Base-by-base conservation (phyloP, 73 alveolate species). In the Blepharisma stoltei region DNA sequence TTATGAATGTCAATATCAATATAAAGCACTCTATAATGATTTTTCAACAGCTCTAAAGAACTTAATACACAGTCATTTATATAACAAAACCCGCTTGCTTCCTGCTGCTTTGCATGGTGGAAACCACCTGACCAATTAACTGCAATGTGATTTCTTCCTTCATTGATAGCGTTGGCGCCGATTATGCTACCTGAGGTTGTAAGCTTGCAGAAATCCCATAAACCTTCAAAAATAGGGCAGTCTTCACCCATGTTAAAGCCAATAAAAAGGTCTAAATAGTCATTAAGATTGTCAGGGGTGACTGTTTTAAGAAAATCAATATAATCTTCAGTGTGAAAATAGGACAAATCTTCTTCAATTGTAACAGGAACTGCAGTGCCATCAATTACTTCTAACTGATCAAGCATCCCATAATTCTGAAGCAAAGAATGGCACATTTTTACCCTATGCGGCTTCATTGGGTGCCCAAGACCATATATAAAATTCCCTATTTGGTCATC, bases 121-220 rank as follows among this genome's bases (percentile, higher is more conserved):
- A 97, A 86, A 4, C 99, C 99, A 37, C 99, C 99, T 54, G 97
- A 55, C 99, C 99, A 97, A 85, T 97, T 97, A n/a, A 95, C 90
- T 21, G 98, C 93, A 0, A 93, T 96, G 55, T 95, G 94, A 8
- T 86, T 78, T 82, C 93, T 81, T 41, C 95, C 94, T 70, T 83
- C 88, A 70, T 77, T 80, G 7, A 86, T 86, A 70, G 38, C 79
- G 68, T 81, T 81, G 7, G 94, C 94, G 5, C 89, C 94, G 6
- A 77, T 7, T 55, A 86, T 78, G 46, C 96, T 55, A 0, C 98
- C 98, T n/a, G 88, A 91, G 7, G 98, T 88, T 37, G 93, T 88
- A 44, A 89, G 80, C 83, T 89, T 83, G 86, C 99, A 92, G 86
- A 87, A 95, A 46, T 93, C 97, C 78, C 83, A 91, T 54, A 93